Evolutionary conservation across 2,329 filamentous ascomycete species (phyloP).

Genomic region (Pestalotiopsis sp.): DNA sequence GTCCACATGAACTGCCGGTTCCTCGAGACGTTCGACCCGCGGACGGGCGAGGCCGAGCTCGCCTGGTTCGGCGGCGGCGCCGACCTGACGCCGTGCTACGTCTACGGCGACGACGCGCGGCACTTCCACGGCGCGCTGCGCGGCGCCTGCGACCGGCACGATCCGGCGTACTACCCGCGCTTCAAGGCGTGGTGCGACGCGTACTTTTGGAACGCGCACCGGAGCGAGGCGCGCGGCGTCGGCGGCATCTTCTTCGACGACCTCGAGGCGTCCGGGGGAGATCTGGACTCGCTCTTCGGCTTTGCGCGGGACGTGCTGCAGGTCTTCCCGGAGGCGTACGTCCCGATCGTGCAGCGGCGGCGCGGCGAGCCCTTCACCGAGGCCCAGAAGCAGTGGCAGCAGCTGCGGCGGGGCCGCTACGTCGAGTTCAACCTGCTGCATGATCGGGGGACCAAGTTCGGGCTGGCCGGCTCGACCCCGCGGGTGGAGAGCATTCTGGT

Average conservation of each 20-base stretch:
- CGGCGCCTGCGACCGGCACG: conserved; percentile 88
- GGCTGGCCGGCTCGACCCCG: conserved; percentile 86
- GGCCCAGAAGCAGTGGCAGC: conserved; percentile 93
- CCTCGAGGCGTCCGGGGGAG: conserved; percentile 81
- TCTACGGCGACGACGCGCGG: conserved; percentile 95
- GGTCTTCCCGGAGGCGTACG: conserved; percentile 86
- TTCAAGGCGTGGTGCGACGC: conserved; percentile 99
- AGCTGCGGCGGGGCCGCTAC: conserved; percentile 87
- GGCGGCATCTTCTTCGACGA: conserved; percentile 99
- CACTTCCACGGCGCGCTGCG: conserved; percentile 96
- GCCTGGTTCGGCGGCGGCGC: conserved; percentile 93
- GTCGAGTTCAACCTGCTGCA: conserved; percentile 99
- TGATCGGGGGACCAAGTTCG: conserved; percentile 92
- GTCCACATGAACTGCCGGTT: conserved; percentile 98
- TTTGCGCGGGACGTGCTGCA: conserved; percentile 84
- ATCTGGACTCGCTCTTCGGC: conserved; percentile 87
- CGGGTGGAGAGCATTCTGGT: conserved; percentile 96
- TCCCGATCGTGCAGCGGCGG: conserved; percentile 83
- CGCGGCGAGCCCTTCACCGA: conserved; percentile 91
- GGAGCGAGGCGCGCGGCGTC: conserved; percentile 81
- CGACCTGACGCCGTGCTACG: conserved; percentile 88
- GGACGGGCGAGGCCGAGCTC: conserved; percentile 83
- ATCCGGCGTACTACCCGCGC: conserved; percentile 85
- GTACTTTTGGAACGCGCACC: conserved; percentile 94
- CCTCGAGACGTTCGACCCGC: conserved; percentile 89